Percentiles rank a stretch among this genome's conserved stretches.
Evolutionary conservation across 768 basidiomycete species (phyloP).

Genomic region (Megacollybia marginata): DNA sequence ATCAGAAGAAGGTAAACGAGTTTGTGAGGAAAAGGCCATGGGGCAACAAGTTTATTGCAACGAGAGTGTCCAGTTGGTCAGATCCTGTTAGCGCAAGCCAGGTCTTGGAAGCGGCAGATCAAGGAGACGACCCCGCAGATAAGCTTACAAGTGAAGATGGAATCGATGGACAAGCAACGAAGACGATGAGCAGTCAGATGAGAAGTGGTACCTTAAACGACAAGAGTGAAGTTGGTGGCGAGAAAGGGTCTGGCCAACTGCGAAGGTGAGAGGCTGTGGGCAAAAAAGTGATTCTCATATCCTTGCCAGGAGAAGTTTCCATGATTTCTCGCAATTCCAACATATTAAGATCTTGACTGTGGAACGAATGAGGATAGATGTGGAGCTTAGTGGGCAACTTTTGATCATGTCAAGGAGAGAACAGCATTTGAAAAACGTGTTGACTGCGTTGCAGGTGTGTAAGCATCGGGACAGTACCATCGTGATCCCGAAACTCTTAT

Average conservation of each 20-base stretch:
- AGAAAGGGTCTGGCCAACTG: neutral
- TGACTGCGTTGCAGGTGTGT: conserved; percentile 49
- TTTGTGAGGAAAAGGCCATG: neutral
- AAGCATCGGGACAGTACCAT: neutral
- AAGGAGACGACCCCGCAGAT: conserved; percentile 13
- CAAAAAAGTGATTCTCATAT: neutral
- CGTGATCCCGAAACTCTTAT: neutral
- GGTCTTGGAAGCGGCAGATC: conserved; percentile 20
- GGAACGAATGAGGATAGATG: conserved; percentile 72
- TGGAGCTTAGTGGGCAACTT: conserved; percentile 69
- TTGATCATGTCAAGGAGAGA: conserved; percentile 64
- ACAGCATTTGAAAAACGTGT: conserved; percentile 57
- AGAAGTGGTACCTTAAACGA: neutral
- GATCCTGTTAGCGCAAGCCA: conserved; percentile 40
- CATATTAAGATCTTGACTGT: conserved; percentile 39
- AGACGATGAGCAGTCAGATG: neutral
- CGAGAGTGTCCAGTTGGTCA: conserved; percentile 49
- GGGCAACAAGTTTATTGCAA: conserved; percentile 7
- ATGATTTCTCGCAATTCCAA: conserved; percentile 47
- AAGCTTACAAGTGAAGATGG: neutral
- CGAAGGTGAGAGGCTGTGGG: neutral
- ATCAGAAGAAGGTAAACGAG: neutral
- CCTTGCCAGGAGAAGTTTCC: conserved; percentile 43
- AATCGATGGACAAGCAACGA: neutral
- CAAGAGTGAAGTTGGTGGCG: neutral